phyloP scores from a whole-genome alignment of 1,139 yeast genomes.

The Yamadazyma trypodendri region DNA sequence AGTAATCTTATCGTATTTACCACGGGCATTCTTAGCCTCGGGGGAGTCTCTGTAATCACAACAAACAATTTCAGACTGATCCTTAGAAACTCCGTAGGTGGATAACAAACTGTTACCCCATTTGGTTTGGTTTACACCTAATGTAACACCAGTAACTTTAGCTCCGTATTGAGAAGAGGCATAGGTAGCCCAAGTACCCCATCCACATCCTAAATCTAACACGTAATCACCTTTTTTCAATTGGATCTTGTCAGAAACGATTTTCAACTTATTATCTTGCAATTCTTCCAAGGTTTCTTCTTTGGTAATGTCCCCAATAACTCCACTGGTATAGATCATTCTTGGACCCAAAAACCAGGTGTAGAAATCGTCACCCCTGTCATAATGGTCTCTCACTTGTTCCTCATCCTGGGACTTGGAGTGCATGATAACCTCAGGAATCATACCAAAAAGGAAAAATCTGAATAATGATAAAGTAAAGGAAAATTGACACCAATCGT shows the following conservation, averaged over 20 bases:
- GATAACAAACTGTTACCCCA: conserved; percentile 78
- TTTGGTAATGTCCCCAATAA: conserved; percentile 65
- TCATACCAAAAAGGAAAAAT: conserved; percentile 83
- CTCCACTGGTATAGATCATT: conserved; percentile 90
- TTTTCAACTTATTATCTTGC: conserved; percentile 86
- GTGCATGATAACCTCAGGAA: conserved; percentile 91
- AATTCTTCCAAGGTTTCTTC: conserved; percentile 83
- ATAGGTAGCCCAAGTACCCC: conserved; percentile 91
- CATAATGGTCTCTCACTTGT: conserved; percentile 94
- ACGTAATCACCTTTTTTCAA: conserved; percentile 69
- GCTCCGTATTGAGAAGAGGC: conserved; percentile 87
- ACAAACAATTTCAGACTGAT: conserved; percentile 79
- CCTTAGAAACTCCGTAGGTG: conserved; percentile 63
- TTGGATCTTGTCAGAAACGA: conserved; percentile 85
- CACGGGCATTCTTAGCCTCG: conserved; percentile 52
- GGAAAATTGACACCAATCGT: conserved; percentile 85
- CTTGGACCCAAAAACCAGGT: conserved; percentile 93
- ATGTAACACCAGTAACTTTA: conserved; percentile 82
- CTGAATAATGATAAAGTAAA: conserved; percentile 78
- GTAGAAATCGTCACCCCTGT: conserved; percentile 95
- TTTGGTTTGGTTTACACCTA: conserved; percentile 87
- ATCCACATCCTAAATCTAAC: conserved; percentile 90
- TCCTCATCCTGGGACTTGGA: conserved; percentile 94
- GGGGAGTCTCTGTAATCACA: conserved; percentile 92
- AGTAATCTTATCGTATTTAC: conserved; percentile 82